Conservation (phyloP, 164 flowering plant genomes). For the Macadamia integrifolia region DNA sequence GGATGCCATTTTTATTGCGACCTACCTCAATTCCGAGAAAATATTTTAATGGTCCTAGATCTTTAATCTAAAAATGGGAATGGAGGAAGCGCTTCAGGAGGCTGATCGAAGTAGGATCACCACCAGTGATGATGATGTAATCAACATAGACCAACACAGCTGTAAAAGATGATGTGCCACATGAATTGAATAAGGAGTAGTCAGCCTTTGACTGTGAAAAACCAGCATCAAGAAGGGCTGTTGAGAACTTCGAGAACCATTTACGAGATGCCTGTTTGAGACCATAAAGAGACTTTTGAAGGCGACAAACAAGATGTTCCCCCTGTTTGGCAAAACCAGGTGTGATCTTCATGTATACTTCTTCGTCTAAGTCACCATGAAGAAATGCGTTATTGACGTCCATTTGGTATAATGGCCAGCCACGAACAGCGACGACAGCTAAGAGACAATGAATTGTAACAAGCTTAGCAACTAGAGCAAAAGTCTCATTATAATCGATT, state of each 20-base stretch:
- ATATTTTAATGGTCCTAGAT: background rate
- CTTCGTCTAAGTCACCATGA: background rate
- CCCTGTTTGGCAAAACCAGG: background rate
- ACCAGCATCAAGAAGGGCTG: conserved; percentile 4
- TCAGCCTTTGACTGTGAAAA: conserved; percentile 7
- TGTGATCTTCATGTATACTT: background rate
- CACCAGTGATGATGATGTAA: conserved; percentile 19
- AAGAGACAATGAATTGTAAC: conserved; percentile 9
- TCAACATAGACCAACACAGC: conserved; percentile 12
- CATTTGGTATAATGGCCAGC: conserved; percentile 1
- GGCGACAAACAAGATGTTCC: background rate
- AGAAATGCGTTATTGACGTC: conserved; percentile 10
- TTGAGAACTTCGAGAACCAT: conserved; percentile 4
- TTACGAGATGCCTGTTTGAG: no score
- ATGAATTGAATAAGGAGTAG: no score
- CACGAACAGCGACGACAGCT: background rate
- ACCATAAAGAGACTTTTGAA: background rate
- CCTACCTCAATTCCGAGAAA: background rate
- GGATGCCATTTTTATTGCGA: background rate
- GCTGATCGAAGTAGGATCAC: no score
- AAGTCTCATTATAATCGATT: conserved; percentile 2
- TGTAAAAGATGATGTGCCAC: no score
- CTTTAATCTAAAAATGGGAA: background rate
- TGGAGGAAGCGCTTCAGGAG: no score
- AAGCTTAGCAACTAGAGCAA: conserved; percentile 13